Evolutionary conservation across 2,329 filamentous ascomycete species (phyloP).

Genomic region (Bipolaris cookei): DNA sequence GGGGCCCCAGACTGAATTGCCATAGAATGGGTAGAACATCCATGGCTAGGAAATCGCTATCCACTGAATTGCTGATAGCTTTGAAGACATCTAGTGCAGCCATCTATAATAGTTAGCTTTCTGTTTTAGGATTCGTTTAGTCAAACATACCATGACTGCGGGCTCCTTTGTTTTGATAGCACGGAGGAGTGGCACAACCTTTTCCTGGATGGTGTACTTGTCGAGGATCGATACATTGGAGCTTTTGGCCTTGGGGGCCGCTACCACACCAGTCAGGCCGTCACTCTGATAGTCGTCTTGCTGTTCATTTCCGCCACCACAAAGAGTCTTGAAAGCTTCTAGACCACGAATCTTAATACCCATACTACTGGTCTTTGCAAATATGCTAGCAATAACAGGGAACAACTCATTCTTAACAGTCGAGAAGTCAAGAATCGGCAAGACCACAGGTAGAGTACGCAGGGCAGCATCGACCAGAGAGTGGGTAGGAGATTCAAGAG

Average conservation of each 20-base stretch:
- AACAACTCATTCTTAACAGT: conserved; percentile 98
- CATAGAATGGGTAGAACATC: conserved; percentile 90
- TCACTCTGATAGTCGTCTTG: conserved; percentile 58
- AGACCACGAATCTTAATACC: conserved; percentile 93
- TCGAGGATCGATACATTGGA: conserved; percentile 81
- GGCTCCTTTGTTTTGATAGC: conserved; percentile 98
- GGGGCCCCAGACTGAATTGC: conserved; percentile 87
- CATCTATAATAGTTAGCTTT: conserved; percentile 57
- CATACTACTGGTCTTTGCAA: conserved; percentile 90
- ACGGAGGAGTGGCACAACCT: conserved; percentile 87
- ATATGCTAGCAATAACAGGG: conserved; percentile 86
- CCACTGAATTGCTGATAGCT: conserved; percentile 80
- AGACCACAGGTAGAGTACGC: conserved; percentile 75
- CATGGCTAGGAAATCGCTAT: conserved; percentile 89
- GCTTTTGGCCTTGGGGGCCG: conserved; percentile 63
- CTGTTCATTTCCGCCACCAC: conserved; percentile 69
- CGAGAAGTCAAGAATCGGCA: conserved; percentile 90
- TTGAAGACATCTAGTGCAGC: conserved; percentile 83
- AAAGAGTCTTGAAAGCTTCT: conserved; percentile 88
- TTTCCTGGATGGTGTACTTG: conserved; percentile 98
- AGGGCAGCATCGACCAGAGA: conserved; percentile 86
- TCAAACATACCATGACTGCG: conserved; percentile 74
- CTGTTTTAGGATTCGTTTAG: not conserved
- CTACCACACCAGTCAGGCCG: conserved; percentile 74
- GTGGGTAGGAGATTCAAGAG: conserved; percentile 87